Evolutionary conservation across 177 flowering plant species (phyloP).

Genomic region (Tripterygium wilfordii): DNA sequence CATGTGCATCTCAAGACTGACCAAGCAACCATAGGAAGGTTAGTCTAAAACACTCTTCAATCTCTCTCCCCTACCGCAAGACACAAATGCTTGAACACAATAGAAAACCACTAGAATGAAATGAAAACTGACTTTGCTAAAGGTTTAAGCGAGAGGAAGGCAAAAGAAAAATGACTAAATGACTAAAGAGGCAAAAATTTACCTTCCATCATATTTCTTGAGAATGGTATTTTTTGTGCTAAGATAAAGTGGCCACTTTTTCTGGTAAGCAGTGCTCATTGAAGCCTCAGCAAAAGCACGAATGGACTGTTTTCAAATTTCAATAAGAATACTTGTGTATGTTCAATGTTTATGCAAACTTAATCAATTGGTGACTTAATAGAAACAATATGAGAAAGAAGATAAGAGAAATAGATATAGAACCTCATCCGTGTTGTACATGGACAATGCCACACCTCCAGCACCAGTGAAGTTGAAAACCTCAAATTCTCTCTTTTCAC

Average conservation of each 20-base stretch:
- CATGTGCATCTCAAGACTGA: no score
- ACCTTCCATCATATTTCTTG: slow-evolving; percentile 98
- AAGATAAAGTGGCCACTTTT: slow-evolving; percentile 97
- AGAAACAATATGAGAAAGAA: no score
- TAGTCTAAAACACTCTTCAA: no score
- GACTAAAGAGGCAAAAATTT: slow-evolving; percentile 3
- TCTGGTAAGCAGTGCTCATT: slow-evolving; percentile 79
- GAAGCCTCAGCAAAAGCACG: slow-evolving; percentile 91
- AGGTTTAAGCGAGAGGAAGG: no score
- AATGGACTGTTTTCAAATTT: slow-evolving; percentile 56
- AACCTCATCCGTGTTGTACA: slow-evolving; percentile 99
- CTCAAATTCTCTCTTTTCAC: slow-evolving; percentile 56
- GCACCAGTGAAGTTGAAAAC: slow-evolving; percentile 78
- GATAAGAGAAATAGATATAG: not conserved
- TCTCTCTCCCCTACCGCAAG: no score
- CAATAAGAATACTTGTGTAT: not conserved
- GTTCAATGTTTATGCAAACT: no score
- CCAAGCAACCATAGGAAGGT: no score
- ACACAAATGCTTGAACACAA: no score
- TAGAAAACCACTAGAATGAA: no score
- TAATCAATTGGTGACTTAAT: no score
- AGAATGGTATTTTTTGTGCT: slow-evolving; percentile 98
- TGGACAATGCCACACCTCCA: slow-evolving; percentile 89
- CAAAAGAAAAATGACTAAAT: not conserved
- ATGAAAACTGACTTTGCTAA: not conserved